Conservation (phyloP, 2,329 filamentous ascomycete genomes). For the Plenodomus biglobosus region DNA sequence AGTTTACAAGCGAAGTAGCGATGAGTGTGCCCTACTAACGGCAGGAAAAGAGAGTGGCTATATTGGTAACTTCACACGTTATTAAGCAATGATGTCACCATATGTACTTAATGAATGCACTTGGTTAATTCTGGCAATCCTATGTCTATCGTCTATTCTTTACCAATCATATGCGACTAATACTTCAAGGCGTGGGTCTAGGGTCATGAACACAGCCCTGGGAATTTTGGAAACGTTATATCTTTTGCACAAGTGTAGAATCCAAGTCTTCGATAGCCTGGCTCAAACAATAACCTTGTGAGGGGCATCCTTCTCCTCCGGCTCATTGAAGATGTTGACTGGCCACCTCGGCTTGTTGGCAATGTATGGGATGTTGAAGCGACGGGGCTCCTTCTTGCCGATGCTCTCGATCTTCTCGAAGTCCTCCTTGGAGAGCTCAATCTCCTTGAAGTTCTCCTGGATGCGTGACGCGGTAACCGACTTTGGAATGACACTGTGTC, state of each 20-base stretch:
- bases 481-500: constrained; percentile 38
- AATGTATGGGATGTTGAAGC: constrained; percentile 51
- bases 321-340: constrained; percentile 59
- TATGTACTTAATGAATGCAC: too few species aligned
- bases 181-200: too few species aligned
- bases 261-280: background rate
- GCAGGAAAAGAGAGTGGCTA: too few species aligned
- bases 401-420: constrained; percentile 46
- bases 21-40: too few species aligned
- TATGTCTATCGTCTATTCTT: too few species aligned
- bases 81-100: too few species aligned
- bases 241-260: background rate
- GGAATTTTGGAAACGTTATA: background rate
- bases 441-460: constrained; percentile 37
- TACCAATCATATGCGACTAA: too few species aligned
- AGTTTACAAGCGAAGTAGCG: too few species aligned
- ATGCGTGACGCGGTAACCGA: constrained; percentile 36
- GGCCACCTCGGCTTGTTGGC: constrained; percentile 57
- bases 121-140: too few species aligned
- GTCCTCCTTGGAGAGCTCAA: constrained; percentile 30
- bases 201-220: too few species aligned
- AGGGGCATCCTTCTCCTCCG: constrained; percentile 54
- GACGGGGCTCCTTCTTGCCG: constrained; percentile 63
- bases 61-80: too few species aligned
- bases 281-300: constrained; percentile 48